Evolutionary conservation across 306 rosid genomes (phyloP).

Genomic region (Lupinus albus): DNA sequence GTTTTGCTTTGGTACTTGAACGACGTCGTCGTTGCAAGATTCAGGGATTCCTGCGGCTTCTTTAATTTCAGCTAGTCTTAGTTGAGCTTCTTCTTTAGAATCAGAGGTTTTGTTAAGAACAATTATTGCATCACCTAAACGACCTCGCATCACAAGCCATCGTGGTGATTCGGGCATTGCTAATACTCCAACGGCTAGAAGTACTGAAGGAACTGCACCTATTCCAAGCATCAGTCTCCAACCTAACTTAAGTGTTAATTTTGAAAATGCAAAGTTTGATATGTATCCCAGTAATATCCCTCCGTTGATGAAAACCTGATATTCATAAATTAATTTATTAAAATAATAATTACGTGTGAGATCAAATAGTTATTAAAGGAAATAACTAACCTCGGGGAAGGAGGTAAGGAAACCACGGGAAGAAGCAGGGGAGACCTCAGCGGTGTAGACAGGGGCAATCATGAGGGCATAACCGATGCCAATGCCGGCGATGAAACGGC

Average conservation of each 20-base stretch:
- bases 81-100: conserved; percentile 59
- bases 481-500: conserved; percentile 79
- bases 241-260: conserved; percentile 52
- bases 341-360: too few species aligned
- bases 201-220: conserved; percentile 65
- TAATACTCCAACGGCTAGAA: conserved; percentile 56
- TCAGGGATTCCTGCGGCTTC: conserved; percentile 73
- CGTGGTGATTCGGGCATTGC: conserved; percentile 93
- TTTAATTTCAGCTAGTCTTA: conserved; percentile 68
- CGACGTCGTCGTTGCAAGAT: conserved; percentile 57
- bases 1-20: conserved; percentile 45
- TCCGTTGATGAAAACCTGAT: conserved; percentile 64
- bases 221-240: conserved; percentile 91
- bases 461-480: conserved; percentile 86
- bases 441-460: conserved; percentile 90
- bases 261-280: conserved; percentile 70
- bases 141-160: conserved; percentile 83
- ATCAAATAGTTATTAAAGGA: too few species aligned
- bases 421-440: conserved; percentile 79
- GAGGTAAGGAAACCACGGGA: conserved; percentile 88
- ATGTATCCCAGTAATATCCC: conserved; percentile 84
- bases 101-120: conserved; percentile 74
- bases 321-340: too few species aligned
- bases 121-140: conserved; percentile 60
- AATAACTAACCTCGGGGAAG: conserved; percentile 88